phyloP scores from a whole-genome alignment of 257 asterid species.

The Fraxinus anomala region DNA sequence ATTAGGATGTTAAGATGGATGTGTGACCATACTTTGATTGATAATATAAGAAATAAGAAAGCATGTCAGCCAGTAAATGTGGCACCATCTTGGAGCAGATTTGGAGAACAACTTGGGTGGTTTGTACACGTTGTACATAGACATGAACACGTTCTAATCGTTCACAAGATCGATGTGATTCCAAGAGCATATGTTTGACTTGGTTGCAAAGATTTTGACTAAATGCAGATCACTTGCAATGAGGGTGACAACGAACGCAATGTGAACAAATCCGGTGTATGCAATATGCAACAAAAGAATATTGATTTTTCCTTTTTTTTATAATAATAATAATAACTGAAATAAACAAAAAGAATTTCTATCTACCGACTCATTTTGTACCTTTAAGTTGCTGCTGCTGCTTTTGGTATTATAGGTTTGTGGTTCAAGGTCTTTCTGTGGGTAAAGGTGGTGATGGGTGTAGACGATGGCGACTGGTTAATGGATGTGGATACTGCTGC shows the following conservation, averaged over 20 bases:
- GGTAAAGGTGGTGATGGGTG: no score
- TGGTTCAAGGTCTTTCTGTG: no score
- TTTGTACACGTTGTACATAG: background rate
- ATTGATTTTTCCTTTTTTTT: no score
- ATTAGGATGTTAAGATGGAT: background rate
- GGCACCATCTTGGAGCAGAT: background rate
- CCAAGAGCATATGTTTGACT: background rate
- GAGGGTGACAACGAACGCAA: background rate
- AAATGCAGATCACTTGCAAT: background rate
- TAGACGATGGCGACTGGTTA: no score
- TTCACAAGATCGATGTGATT: background rate
- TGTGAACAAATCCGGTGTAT: no score
- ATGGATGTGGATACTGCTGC: no score
- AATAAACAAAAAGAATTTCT: no score
- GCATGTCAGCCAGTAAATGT: background rate
- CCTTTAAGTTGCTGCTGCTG: no score
- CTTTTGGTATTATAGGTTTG: no score
- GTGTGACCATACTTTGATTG: background rate
- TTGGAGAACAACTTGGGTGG: background rate
- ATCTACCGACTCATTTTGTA: no score
- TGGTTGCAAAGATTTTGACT: background rate
- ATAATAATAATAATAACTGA: no score
- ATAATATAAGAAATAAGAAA: background rate
- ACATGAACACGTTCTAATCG: background rate
- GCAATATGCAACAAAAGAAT: no score